Evolutionary conservation across 306 rosid species (phyloP), one percentile per base, ranked within the genome.

Genomic region (Cucurbita maxima): DNA sequence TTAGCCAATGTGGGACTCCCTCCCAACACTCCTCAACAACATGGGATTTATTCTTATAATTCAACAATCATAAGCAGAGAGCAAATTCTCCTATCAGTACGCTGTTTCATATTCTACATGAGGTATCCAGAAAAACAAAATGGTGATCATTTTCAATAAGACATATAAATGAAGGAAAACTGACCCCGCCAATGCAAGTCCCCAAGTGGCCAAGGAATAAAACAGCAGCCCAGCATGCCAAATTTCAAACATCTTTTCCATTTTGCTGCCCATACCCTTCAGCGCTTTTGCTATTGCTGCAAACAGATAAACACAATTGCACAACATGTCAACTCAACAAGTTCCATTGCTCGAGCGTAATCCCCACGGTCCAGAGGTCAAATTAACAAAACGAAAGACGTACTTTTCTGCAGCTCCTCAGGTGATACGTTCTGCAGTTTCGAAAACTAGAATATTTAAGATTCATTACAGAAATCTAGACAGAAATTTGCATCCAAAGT

Each of bases 121-220:
- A 5, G 25, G 68, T 57, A 20, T 57, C 34, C 1, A 3, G 76
- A 73, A 41, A 20, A 38, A 41, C 9, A 22, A 38, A 25, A 44
- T 7, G 54, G 6, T 5, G 0, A 48, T 50, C 15, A 62, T 38
- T 34, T 75, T 50, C 3, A 3, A 10, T 14, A 36, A 18, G 54
- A 6, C 6, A 52, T 70, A 22, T 48, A 63, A 48, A 44, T 20
- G 19, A 37, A 52, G 57, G 20, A 74, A 76, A 75, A 43, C 81
- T 78, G 79, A 94, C 97, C 97, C 97, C 0, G 88, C 82, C 76
- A 94, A 85, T 78, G 99, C 90, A 82, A 94, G 96, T 77, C 99
- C 99, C 99, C 99, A 94, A 43, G 97, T 89, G 82, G 96, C 83
- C 36, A 94, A 79, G 48, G 95, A 50, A 82, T 91, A 94, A 69